phyloP scores from a whole-genome alignment of 805 yeast genomes.

The Wickerhamiella shivajii region DNA sequence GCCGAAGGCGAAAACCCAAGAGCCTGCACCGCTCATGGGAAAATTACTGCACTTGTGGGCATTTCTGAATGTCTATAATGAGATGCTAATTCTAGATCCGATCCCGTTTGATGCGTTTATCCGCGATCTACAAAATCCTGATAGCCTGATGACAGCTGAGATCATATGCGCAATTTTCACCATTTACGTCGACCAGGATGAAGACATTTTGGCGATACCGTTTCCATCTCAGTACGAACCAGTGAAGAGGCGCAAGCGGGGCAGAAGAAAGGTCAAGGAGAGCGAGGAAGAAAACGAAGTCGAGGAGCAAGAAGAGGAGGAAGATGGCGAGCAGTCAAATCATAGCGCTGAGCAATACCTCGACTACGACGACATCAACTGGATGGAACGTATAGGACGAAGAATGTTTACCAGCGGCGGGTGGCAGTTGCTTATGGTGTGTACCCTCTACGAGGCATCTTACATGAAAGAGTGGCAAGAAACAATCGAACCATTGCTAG shows the following conservation, averaged over 20 bases:
- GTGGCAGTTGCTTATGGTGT: constrained; percentile 70
- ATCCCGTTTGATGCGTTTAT: constrained; percentile 70
- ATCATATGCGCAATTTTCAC: constrained; percentile 52
- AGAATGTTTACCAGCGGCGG: constrained; percentile 70
- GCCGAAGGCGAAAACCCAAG: constrained; percentile 12
- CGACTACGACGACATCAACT: constrained; percentile 21
- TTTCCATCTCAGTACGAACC: constrained; percentile 24
- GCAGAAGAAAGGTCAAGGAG: not conserved
- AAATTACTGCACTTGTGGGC: constrained; percentile 49
- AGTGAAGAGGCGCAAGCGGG: constrained; percentile 19
- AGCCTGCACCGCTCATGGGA: constrained; percentile 15
- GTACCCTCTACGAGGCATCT: constrained; percentile 49
- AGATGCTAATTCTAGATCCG: constrained; percentile 48
- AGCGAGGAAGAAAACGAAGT: constrained; percentile 8
- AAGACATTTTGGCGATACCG: constrained; percentile 25
- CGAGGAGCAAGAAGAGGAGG: constrained; percentile 23
- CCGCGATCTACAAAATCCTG: constrained; percentile 35
- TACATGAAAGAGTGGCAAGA: constrained; percentile 40
- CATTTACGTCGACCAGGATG: constrained; percentile 35
- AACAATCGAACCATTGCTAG: constrained; percentile 37
- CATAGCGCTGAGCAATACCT: constrained; percentile 4
- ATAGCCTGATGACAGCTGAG: constrained; percentile 37
- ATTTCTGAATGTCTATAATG: constrained; percentile 56
- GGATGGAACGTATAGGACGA: constrained; percentile 66
- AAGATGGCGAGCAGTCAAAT: constrained; percentile 8